These are phyloP conservation scores for Jacaranda mimosifolia DNA, from an alignment of 257 asterid species.

Conservation along the genomic window DNA sequence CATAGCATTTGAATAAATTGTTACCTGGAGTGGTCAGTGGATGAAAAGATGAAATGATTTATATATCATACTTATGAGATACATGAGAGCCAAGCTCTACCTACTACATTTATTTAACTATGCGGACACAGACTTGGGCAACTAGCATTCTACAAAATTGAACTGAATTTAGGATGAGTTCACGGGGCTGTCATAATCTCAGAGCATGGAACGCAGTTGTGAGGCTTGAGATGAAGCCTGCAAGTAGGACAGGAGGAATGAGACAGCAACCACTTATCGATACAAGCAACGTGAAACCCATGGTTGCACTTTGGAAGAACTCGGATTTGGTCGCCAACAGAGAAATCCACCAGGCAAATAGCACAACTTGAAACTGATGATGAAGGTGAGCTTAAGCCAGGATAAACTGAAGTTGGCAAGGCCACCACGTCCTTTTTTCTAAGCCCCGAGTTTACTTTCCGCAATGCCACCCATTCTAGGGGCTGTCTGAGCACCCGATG, in stretches of 20 bases:
- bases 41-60: neutral
- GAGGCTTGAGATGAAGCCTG: conserved; percentile 39
- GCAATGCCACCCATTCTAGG: conserved; percentile 38
- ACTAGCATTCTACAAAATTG: neutral
- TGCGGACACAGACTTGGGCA: neutral
- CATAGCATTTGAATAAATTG: no score
- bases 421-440: conserved; percentile 38
- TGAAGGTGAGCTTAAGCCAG: conserved; percentile 22
- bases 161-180: neutral
- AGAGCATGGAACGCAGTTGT: conserved; percentile 2
- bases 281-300: conserved; percentile 43
- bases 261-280: conserved; percentile 44
- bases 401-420: conserved; percentile 35
- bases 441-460: conserved; percentile 39
- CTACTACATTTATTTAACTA: no score
- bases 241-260: conserved; percentile 52
- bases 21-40: no score
- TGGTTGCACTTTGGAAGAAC: conserved; percentile 48
- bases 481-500: conserved; percentile 31
- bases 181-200: neutral
- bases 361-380: conserved; percentile 27
- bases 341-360: conserved; percentile 46
- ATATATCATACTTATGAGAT: neutral
- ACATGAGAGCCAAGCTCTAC: neutral
- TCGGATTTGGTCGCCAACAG: conserved; percentile 36